phyloP scores from a whole-genome alignment of 192 early-diverging fungal genomes.

The Coemansia sp. region DNA sequence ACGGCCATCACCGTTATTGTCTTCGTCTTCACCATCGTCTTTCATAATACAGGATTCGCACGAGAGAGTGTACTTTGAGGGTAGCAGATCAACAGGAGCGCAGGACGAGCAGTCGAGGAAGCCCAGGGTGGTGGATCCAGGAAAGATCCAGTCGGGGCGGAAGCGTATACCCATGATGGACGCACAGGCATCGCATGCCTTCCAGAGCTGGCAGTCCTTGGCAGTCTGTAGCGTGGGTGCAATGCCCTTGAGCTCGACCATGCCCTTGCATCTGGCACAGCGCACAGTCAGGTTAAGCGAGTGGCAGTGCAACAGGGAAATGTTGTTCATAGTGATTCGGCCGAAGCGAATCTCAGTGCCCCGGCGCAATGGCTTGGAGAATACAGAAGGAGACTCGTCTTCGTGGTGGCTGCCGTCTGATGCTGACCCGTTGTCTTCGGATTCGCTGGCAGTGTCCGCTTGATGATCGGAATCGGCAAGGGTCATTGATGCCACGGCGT shows the following conservation, averaged over 20 bases:
- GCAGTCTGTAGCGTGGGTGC: conserved; percentile 19
- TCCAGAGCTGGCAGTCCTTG: conserved; percentile 48
- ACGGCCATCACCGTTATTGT: neutral
- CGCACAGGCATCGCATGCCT: conserved; percentile 57
- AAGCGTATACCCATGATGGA: conserved; percentile 56
- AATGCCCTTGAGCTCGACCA: conserved; percentile 61
- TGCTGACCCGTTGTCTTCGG: neutral
- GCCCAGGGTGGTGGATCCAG: conserved; percentile 57
- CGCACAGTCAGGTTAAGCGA: conserved; percentile 63
- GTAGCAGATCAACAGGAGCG: conserved; percentile 68
- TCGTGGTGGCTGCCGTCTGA: conserved; percentile 11
- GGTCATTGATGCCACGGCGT: neutral
- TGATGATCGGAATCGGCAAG: conserved; percentile 6
- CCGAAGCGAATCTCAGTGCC: conserved; percentile 78
- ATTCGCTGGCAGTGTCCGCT: neutral
- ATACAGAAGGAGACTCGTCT: conserved; percentile 12
- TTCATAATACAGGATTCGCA: conserved; percentile 65
- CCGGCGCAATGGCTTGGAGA: conserved; percentile 52
- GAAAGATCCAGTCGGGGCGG: conserved; percentile 62
- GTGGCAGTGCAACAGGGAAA: conserved; percentile 65
- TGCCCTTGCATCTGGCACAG: conserved; percentile 75
- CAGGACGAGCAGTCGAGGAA: conserved; percentile 73
- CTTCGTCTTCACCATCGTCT: conserved; percentile 19
- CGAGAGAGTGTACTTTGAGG: conserved; percentile 63
- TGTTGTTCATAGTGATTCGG: conserved; percentile 56